Percentiles rank a stretch among this genome's conserved stretches.
phyloP scores from a whole-genome alignment of 169 alveolate species.

The Cryptosporidium felis region DNA sequence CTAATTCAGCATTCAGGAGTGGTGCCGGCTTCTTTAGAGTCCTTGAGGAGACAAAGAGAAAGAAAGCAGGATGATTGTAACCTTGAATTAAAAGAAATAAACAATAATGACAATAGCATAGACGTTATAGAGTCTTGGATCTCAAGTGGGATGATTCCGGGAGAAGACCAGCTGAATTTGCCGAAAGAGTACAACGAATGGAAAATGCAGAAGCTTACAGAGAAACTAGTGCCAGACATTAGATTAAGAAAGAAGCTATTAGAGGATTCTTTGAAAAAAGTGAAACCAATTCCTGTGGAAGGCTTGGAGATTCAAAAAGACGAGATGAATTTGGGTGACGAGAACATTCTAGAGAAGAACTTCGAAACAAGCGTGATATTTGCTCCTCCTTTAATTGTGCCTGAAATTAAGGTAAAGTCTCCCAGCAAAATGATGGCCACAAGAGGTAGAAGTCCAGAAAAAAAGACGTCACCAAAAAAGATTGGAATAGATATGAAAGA shows the following conservation, averaged over 20 bases:
- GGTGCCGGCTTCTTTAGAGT: background rate
- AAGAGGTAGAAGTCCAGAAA: constrained; percentile 14
- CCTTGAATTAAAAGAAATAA: background rate
- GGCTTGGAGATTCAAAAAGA: background rate
- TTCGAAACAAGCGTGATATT: background rate
- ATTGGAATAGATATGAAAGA: constrained; percentile 30
- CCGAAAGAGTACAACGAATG: constrained; percentile 45
- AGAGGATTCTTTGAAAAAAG: constrained; percentile 22
- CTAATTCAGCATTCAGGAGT: constrained; percentile 17
- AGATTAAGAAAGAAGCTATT: constrained; percentile 52
- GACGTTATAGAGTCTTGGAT: constrained; percentile 36
- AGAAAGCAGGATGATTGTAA: background rate
- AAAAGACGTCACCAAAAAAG: background rate
- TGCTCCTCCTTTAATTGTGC: constrained; percentile 65
- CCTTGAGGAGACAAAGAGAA: background rate
- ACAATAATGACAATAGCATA: background rate
- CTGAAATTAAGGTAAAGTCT: constrained; percentile 23
- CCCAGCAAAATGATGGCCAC: background rate
- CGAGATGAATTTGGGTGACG: background rate
- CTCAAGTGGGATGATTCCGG: constrained; percentile 67
- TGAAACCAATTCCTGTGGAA: constrained; percentile 18
- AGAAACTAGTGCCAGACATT: constrained; percentile 36
- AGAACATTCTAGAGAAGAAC: background rate
- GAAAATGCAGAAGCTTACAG: constrained; percentile 13
- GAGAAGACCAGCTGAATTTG: constrained; percentile 41